Evolutionary conservation across 371 early-diverging fungal species (phyloP).

Genomic region (Mucor plumbeus): DNA sequence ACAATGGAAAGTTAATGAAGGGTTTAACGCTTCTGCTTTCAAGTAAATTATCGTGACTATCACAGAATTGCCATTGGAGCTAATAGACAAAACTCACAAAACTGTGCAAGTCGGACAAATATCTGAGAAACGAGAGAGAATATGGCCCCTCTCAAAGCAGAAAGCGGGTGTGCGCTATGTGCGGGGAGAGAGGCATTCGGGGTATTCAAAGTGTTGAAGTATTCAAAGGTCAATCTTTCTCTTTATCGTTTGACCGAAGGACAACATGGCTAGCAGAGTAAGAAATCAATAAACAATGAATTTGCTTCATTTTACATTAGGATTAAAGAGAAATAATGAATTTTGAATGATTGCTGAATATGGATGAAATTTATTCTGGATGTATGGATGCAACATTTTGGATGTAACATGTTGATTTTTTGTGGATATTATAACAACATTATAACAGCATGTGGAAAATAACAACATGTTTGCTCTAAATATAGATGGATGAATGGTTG

Average conservation of each 20-base stretch:
- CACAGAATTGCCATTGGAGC: too few relatives aligned
- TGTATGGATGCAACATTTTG: conserved; percentile 5
- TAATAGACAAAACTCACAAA: not conserved
- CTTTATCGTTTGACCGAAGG: conserved; percentile 31
- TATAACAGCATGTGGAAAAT: not conserved
- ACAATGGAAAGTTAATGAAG: too few relatives aligned
- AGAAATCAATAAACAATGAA: not conserved
- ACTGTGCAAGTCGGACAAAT: conserved; percentile 4
- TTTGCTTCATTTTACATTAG: not conserved
- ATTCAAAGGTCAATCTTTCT: conserved; percentile 18
- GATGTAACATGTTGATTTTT: not conserved
- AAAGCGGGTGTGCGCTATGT: not conserved
- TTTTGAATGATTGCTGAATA: not conserved
- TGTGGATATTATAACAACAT: not conserved
- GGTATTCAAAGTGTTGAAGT: conserved; percentile 16
- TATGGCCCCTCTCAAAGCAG: not conserved
- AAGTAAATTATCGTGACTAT: too few relatives aligned
- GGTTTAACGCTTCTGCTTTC: too few relatives aligned
- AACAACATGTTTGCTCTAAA: not conserved
- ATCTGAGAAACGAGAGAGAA: not conserved
- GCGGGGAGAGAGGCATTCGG: conserved; percentile 5
- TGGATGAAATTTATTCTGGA: not conserved
- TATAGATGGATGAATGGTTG: conserved; percentile 14
- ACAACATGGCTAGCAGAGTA: conserved; percentile 33
- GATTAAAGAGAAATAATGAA: not conserved